Base-by-base conservation (phyloP, 2,329 filamentous ascomycete genomes). In the Immersiporthe knoxdaviesiana region DNA sequence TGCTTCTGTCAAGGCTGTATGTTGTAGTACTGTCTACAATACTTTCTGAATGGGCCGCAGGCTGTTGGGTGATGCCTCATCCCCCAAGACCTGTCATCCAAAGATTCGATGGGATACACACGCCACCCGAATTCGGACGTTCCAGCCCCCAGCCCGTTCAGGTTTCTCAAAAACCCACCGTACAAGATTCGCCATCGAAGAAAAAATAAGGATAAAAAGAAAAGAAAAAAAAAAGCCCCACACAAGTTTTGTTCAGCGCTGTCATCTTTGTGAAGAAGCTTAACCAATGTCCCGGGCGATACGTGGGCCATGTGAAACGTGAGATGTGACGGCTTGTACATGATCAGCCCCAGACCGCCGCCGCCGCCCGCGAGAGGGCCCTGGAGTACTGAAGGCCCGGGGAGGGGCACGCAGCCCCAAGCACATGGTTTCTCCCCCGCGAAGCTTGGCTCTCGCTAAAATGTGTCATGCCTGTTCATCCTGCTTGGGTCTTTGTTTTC, bases 301-400 rank as follows among this genome's bases (percentile, higher is more conserved):
- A 41, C 39, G 47, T 27, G 47, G 63, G 63, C 7, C 50, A 52
- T 65, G 2, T 69, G 68, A 69, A 69, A 69, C 68, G n/a, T 39
- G 47, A 63, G 64, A 12, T 69, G 68, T 69, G 64, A 69, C 68
- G 68, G 39, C 64, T 66, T 63, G 64, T 63, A 67, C 68, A 37
- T 69, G 68, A 69, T 69, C 68, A 69, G 68, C 68, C 68, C 52
- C 59, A 54, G 16, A 56, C 32, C 58, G 52, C 30, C 67, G 35
- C 35, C 8, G n/a, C n/a, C n/a, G n/a, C n/a, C n/a, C n/a, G n/a
- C n/a, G n/a, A n/a, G n/a, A n/a, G n/a, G n/a, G n/a, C n/a, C n/a
- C n/a, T n/a, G n/a, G n/a, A n/a, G n/a, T 47, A 47, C 21, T 7
- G 18, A 47, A n/a, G 14, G 14, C 52, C 12, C 24, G 52, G 50